Base-by-base conservation (phyloP, 768 basidiomycete genomes). In the Termitomyces titanicus region DNA sequence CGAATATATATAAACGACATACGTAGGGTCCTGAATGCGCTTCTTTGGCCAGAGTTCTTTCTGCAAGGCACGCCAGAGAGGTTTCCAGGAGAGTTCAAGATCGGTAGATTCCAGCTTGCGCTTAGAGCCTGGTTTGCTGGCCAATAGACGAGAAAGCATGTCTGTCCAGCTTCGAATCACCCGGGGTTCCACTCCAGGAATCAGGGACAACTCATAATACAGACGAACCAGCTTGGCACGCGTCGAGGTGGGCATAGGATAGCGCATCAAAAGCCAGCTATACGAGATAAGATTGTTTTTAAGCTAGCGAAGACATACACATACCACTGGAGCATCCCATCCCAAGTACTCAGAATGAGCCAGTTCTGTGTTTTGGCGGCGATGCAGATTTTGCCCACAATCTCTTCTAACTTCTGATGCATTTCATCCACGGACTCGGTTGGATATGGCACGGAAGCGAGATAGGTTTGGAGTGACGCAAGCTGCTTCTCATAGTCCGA, bases 181-280 rank as follows among this genome's bases (percentile, higher is more conserved):
- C 40, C 86, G 83, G 10, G 84, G 77, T 51, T 93, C 89, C 50
- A 92, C 73, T 47, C 89, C 89, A 43, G 90, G 91, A 8, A 89
- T 66, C 33, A 90, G 71, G 66, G 81, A 83, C n/a, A 93, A 70
- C 63, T 92, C 88, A 63, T 88, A 92, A 70, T 92, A 92, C 46
- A 93, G 71, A 35, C 77, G 78, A 13, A 85, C 88, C 51, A 93
- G 81, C 66, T 83, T 85, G 20, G 85, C 84, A 17, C 91, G 86
- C 44, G 82, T 83, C 31, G 82, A 63, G 55, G 81, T 88, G 42
- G 79, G 70, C 62, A 93, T 80, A 3, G 90, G 91, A 68, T 92
- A 93, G 38, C 84, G 83, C 84, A 92, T 83, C 60, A 86, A 73
- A 46, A 92, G 67, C 90, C 91, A 93, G 69, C 90, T 92, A 57